Conservation (phyloP, 2,329 filamentous ascomycete species). For the Colletotrichum theobromicola region DNA sequence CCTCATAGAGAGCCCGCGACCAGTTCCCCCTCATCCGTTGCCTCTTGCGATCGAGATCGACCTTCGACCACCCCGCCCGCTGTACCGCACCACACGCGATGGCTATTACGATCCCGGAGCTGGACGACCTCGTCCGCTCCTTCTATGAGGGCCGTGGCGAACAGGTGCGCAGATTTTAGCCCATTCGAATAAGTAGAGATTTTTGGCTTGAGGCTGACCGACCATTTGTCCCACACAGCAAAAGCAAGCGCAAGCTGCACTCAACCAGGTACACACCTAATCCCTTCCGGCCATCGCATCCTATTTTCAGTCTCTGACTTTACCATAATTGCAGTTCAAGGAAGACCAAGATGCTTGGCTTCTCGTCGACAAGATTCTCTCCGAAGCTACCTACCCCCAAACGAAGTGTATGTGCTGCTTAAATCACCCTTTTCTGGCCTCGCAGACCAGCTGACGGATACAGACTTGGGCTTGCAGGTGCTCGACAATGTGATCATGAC, state of each 20-base stretch:
- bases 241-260: conserved; percentile 91
- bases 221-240: conserved; percentile 65
- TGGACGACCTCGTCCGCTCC: conserved; percentile 93
- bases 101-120: conserved; percentile 83
- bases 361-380: conserved; percentile 94
- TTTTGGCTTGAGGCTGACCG: conserved; percentile 39
- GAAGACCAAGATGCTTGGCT: conserved; percentile 99
- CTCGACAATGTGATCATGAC: conserved; percentile 99
- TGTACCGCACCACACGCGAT: conserved; percentile 50
- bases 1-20: conserved; percentile 14
- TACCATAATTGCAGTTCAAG: conserved; percentile 75
- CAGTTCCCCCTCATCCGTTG: conserved; percentile 14
- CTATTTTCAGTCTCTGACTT: conserved; percentile 23
- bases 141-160: conserved; percentile 98
- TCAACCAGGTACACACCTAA: conserved; percentile 79
- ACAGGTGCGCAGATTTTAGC: conserved; percentile 63
- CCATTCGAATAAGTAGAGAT: conserved; percentile 3
- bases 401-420: conserved; percentile 80
- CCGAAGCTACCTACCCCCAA: conserved; percentile 90
- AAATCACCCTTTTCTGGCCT: not conserved
- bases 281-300: not conserved
- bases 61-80: conserved; percentile 33
- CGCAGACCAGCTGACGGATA: conserved; percentile 1
- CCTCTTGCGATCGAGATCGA: conserved; percentile 24
- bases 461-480: conserved; percentile 92